Evolutionary conservation across 2,329 filamentous ascomycete genomes (phyloP).

Genomic region (Juglanconis sp.): DNA sequence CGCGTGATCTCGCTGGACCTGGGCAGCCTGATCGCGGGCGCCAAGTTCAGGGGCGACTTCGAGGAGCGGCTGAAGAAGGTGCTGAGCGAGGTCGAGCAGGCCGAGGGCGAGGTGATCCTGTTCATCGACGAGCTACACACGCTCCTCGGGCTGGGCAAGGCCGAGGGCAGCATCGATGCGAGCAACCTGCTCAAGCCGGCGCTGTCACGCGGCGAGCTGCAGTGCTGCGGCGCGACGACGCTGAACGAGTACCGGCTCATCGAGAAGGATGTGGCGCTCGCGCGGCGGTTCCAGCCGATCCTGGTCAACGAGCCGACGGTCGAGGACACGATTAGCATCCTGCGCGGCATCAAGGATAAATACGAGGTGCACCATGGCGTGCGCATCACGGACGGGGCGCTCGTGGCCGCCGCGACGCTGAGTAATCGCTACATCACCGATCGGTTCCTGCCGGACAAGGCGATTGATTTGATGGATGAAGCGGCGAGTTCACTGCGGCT

Average conservation of each 20-base stretch:
- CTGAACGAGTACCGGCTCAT: constrained; percentile 88
- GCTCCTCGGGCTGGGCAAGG: constrained; percentile 86
- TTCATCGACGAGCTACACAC: constrained; percentile 96
- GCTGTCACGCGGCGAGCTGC: constrained; percentile 85
- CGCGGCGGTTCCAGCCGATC: constrained; percentile 90
- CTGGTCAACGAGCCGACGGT: constrained; percentile 88
- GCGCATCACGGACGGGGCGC: constrained; percentile 83
- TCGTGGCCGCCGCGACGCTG: constrained; percentile 88
- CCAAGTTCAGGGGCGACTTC: constrained; percentile 94
- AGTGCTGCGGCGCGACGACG: constrained; percentile 94
- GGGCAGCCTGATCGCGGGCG: constrained; percentile 88
- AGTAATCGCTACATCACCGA: constrained; percentile 97
- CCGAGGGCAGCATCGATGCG: constrained; percentile 93
- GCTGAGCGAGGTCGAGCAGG: constrained; percentile 84
- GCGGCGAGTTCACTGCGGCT: constrained; percentile 85
- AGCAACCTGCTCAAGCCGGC: constrained; percentile 93
- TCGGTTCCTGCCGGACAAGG: constrained; percentile 92
- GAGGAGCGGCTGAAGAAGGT: constrained; percentile 92
- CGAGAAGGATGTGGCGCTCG: constrained; percentile 92
- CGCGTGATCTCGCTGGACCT: constrained; percentile 83
- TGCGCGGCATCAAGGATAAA: constrained; percentile 94
- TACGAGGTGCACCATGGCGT: constrained; percentile 98
- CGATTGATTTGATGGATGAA: constrained; percentile 95
- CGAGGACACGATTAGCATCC: constrained; percentile 88
- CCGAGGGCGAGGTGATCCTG: constrained; percentile 83